These are phyloP conservation scores for Lithospermum erythrorhizon DNA, from an alignment of 257 asterid genomes.

Conservation along the genomic window DNA sequence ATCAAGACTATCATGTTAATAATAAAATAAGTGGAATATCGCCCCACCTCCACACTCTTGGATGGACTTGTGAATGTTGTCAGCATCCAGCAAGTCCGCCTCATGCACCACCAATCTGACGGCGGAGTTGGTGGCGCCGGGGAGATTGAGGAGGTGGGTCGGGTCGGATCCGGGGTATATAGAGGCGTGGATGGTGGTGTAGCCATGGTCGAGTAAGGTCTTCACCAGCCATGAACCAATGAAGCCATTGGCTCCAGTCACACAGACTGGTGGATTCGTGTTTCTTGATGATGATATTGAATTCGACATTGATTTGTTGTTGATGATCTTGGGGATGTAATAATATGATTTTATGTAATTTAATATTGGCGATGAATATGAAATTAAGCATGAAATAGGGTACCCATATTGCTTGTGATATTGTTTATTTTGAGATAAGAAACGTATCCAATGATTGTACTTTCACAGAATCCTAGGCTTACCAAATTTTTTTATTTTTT, in stretches of 20 bases:
- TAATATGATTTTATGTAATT: too few species aligned
- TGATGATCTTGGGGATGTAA: neutral
- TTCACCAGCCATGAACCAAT: constrained; percentile 76
- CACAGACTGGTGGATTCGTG: constrained; percentile 51
- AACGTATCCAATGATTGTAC: too few species aligned
- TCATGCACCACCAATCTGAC: constrained; percentile 46
- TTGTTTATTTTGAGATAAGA: too few species aligned
- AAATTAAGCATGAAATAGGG: too few species aligned
- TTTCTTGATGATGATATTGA: neutral
- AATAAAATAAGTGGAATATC: constrained; percentile 21
- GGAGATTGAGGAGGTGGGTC: constrained; percentile 64
- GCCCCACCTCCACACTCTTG: constrained; percentile 13
- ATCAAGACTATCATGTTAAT: constrained; percentile 20
- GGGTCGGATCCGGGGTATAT: constrained; percentile 67
- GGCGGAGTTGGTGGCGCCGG: constrained; percentile 9
- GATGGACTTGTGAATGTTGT: neutral
- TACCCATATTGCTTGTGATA: too few species aligned
- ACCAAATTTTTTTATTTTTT: too few species aligned
- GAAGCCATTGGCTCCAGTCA: constrained; percentile 95
- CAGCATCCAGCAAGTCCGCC: constrained; percentile 48
- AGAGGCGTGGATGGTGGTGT: constrained; percentile 80
- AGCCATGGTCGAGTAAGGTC: constrained; percentile 52
- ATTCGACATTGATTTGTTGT: neutral
- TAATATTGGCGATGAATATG: too few species aligned
- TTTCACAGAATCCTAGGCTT: too few species aligned